phyloP scores from a whole-genome alignment of 352 stramenopile genomes.

The Peronospora tabacina region DNA sequence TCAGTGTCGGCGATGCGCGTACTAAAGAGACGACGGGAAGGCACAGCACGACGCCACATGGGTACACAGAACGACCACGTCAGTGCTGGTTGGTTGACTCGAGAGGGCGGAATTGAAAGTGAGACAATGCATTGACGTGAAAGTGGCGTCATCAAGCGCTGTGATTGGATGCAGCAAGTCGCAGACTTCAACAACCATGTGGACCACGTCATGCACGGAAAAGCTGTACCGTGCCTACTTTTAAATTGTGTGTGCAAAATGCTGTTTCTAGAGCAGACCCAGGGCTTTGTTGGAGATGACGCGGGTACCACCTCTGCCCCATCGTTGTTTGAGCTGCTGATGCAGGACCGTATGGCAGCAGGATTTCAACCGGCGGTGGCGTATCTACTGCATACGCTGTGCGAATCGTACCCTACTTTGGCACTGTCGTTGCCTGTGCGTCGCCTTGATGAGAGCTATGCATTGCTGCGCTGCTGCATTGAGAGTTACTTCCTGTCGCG shows the following conservation, averaged over 20 bases:
- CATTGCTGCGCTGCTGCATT: slow-evolving; percentile 45
- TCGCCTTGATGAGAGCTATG: slow-evolving; percentile 73
- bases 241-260: slow-evolving; percentile 26
- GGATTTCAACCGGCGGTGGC: slow-evolving; percentile 69
- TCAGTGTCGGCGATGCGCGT: slow-evolving; percentile 62
- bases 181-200: slow-evolving; percentile 6
- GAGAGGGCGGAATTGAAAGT: slow-evolving; percentile 8
- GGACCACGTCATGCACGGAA: neutral
- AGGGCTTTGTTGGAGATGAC: slow-evolving; percentile 43
- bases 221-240: neutral
- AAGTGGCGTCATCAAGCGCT: slow-evolving; percentile 14
- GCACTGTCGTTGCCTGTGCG: slow-evolving; percentile 45
- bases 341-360: slow-evolving; percentile 78
- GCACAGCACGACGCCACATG: neutral
- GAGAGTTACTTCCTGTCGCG: slow-evolving; percentile 69
- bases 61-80: no score
- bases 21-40: slow-evolving; percentile 54
- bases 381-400: slow-evolving; percentile 65
- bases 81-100: no score
- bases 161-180: slow-evolving; percentile 23
- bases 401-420: slow-evolving; percentile 66
- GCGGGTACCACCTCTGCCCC: slow-evolving; percentile 15
- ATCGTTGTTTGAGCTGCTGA: slow-evolving; percentile 82
- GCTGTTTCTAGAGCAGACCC: slow-evolving; percentile 76
- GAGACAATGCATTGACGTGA: neutral